Percentiles rank a stretch among this genome's conserved stretches.
Evolutionary conservation across 2,329 filamentous ascomycete species (phyloP).

Genomic region (Aspergillus carbonarius): DNA sequence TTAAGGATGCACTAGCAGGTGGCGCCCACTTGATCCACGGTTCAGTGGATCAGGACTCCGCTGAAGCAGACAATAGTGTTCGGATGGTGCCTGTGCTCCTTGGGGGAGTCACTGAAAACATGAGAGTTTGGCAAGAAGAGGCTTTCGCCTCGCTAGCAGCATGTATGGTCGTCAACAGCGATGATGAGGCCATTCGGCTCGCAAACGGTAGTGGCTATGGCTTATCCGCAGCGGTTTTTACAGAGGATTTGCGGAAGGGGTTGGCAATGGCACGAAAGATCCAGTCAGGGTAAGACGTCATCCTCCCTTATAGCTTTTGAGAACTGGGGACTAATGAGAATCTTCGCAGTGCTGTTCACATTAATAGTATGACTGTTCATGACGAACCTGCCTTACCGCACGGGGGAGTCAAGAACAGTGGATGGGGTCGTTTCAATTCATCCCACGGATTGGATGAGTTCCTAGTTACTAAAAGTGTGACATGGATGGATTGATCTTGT

Average conservation of each 20-base stretch:
- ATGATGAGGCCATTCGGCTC: slow-evolving; percentile 66
- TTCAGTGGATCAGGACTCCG: slow-evolving; percentile 10
- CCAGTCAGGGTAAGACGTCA: slow-evolving; percentile 57
- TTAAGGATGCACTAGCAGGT: slow-evolving; percentile 28
- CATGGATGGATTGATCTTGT: slow-evolving; percentile 48
- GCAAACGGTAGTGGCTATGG: slow-evolving; percentile 81
- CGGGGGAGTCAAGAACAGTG: slow-evolving; percentile 62
- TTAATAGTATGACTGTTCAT: slow-evolving; percentile 65
- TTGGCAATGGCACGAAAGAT: slow-evolving; percentile 60
- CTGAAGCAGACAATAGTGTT: slow-evolving; percentile 22
- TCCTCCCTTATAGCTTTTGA: neutral
- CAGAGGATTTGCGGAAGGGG: slow-evolving; percentile 60
- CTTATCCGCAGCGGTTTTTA: slow-evolving; percentile 69
- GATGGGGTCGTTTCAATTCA: slow-evolving; percentile 59
- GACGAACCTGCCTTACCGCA: slow-evolving; percentile 63
- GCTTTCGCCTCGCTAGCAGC: slow-evolving; percentile 73
- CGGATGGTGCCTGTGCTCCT: slow-evolving; percentile 66
- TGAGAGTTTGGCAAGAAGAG: slow-evolving; percentile 73
- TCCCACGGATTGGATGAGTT: slow-evolving; percentile 58
- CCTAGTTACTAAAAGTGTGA: slow-evolving; percentile 62
- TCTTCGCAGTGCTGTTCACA: slow-evolving; percentile 52
- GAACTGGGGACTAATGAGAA: neutral
- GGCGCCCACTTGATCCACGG: slow-evolving; percentile 36
- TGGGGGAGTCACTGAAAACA: slow-evolving; percentile 62
- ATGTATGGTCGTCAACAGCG: slow-evolving; percentile 59